These are phyloP conservation scores for Russula sp. DNA, from an alignment of 768 basidiomycete genomes.

Conservation along the genomic window DNA sequence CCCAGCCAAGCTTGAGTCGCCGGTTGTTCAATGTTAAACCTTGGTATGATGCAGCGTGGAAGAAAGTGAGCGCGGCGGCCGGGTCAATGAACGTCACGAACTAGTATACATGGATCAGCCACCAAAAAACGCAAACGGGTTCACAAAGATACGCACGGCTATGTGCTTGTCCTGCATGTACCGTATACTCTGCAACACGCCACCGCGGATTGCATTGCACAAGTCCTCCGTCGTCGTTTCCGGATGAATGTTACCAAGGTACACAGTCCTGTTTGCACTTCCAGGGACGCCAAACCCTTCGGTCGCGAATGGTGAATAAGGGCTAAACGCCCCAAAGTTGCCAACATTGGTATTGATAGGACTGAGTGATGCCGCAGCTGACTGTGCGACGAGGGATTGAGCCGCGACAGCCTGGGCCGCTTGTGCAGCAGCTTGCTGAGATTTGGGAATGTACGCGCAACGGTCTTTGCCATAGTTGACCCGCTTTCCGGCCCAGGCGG, in stretches of 20 bases:
- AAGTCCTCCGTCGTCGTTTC: slow-evolving; percentile 93
- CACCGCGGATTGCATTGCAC: slow-evolving; percentile 95
- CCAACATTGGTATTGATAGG: slow-evolving; percentile 27
- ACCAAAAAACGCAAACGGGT: background rate
- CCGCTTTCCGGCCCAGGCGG: slow-evolving; percentile 90
- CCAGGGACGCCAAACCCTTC: slow-evolving; percentile 36
- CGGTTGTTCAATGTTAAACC: slow-evolving; percentile 90
- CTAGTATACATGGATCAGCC: slow-evolving; percentile 32
- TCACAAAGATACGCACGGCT: slow-evolving; percentile 50
- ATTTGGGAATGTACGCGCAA: slow-evolving; percentile 96
- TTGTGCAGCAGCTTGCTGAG: slow-evolving; percentile 82
- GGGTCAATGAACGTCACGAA: slow-evolving; percentile 97
- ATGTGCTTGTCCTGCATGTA: slow-evolving; percentile 98
- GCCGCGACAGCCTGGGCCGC: slow-evolving; percentile 84
- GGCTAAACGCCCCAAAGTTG: slow-evolving; percentile 37
- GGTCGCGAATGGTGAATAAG: slow-evolving; percentile 48
- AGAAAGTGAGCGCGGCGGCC: slow-evolving; percentile 88
- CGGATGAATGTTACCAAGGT: slow-evolving; percentile 93
- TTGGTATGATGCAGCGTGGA: slow-evolving; percentile 83
- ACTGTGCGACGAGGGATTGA: slow-evolving; percentile 54
- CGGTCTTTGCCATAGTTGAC: slow-evolving; percentile 99
- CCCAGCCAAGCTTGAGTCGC: slow-evolving; percentile 96
- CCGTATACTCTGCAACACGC: slow-evolving; percentile 88
- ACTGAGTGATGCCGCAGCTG: slow-evolving; percentile 34
- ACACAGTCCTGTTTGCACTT: slow-evolving; percentile 85